phyloP scores from a whole-genome alignment of 805 yeast genomes.

The Pachysolen tannophilus region DNA sequence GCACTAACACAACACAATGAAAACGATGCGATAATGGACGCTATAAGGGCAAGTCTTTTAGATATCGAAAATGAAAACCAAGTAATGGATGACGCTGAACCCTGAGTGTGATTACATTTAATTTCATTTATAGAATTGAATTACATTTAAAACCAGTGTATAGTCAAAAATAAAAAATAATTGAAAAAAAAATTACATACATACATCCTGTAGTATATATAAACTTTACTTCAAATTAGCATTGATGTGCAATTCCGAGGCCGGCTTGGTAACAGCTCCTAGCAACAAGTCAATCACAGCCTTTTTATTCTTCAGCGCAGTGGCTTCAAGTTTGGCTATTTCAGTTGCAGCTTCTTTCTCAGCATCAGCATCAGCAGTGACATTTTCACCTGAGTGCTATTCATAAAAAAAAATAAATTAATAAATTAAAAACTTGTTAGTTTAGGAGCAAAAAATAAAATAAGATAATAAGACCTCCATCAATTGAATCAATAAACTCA shows the following conservation, averaged over 20 bases:
- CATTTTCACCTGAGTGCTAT: conserved; percentile 64
- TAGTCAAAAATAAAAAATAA: too few species aligned
- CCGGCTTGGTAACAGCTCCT: conserved; percentile 72
- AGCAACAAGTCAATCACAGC: conserved; percentile 70
- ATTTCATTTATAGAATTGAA: too few species aligned
- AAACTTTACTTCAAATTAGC: conserved; percentile 40
- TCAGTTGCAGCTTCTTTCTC: conserved; percentile 66
- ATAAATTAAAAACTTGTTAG: conserved; percentile 6
- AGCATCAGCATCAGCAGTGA: conserved; percentile 71
- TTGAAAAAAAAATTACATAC: neutral
- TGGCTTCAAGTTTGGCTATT: conserved; percentile 54
- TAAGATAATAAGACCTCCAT: neutral
- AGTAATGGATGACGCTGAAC: neutral
- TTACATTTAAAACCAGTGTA: too few species aligned
- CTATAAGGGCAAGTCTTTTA: conserved; percentile 5
- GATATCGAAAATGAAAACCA: conserved; percentile 2
- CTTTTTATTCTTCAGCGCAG: conserved; percentile 53
- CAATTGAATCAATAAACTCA: conserved; percentile 13
- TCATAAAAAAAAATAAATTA: too few species aligned
- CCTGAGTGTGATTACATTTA: too few species aligned
- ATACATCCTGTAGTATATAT: neutral
- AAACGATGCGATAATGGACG: conserved; percentile 19
- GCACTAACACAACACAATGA: conserved; percentile 29
- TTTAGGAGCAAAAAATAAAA: neutral
- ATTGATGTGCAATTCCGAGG: conserved; percentile 77